phyloP scores from a whole-genome alignment of 2,329 filamentous ascomycete genomes.

The Fusarium graminum region DNA sequence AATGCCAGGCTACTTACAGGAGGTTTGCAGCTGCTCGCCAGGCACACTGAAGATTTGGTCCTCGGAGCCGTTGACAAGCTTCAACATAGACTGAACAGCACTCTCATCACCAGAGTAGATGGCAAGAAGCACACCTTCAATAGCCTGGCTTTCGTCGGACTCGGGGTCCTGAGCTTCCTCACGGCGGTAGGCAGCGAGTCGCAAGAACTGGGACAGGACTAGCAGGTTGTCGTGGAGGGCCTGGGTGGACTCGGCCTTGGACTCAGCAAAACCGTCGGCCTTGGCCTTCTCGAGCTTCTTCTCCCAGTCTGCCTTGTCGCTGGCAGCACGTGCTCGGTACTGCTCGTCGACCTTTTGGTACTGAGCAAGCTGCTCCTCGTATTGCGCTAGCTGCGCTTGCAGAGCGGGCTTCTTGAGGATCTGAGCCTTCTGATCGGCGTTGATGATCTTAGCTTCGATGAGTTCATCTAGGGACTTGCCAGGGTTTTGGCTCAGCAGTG shows the following conservation, averaged over 20 bases:
- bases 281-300: constrained; percentile 69
- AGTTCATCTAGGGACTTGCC: constrained; percentile 80
- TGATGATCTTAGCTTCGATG: constrained; percentile 79
- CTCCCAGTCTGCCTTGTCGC: constrained; percentile 71
- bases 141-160: constrained; percentile 80
- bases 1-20: constrained; percentile 70
- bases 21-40: constrained; percentile 74
- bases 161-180: constrained; percentile 74
- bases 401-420: constrained; percentile 81
- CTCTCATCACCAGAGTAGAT: constrained; percentile 83
- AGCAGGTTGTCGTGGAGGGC: constrained; percentile 75
- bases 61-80: constrained; percentile 78
- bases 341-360: constrained; percentile 82
- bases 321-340: constrained; percentile 71
- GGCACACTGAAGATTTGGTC: constrained; percentile 75
- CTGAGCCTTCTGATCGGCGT: constrained; percentile 82
- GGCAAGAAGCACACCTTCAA: constrained; percentile 82
- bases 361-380: constrained; percentile 80
- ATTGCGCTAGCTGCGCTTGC: constrained; percentile 74
- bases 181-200: constrained; percentile 81
- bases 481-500: constrained; percentile 76
- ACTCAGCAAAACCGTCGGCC: constrained; percentile 65
- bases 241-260: constrained; percentile 64
- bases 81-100: constrained; percentile 80
- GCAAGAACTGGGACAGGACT: constrained; percentile 82